Evolutionary conservation across 257 asterid genomes (phyloP).

Genomic region (Salvia splendens): DNA sequence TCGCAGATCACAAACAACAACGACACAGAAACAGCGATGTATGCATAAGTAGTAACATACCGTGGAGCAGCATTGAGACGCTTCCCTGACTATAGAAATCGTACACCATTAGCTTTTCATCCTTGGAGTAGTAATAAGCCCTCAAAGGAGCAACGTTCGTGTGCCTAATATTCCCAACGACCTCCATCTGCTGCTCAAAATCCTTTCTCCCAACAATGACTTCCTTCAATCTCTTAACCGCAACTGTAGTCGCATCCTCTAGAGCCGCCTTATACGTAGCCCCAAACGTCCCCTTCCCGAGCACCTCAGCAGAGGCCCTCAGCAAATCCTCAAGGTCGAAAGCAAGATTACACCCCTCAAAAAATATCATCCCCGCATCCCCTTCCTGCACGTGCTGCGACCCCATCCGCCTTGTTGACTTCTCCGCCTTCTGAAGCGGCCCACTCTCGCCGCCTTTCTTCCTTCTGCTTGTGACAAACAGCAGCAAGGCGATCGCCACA

Average conservation of each 20-base stretch:
- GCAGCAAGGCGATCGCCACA: conserved; percentile 43
- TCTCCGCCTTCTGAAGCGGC: conserved; percentile 41
- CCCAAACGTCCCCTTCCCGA: conserved; percentile 77
- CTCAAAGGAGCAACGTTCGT: conserved; percentile 65
- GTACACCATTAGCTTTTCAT: conserved; percentile 74
- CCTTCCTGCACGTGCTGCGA: conserved; percentile 45
- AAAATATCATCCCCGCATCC: conserved; percentile 49
- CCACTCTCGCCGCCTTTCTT: conserved; percentile 34
- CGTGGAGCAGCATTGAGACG: conserved; percentile 63
- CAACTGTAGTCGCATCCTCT: conserved; percentile 66
- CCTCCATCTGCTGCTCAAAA: conserved; percentile 79
- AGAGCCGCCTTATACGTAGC: conserved; percentile 70
- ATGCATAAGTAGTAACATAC: conserved; percentile 38
- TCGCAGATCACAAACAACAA: neutral
- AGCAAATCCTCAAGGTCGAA: conserved; percentile 79
- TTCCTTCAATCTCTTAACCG: conserved; percentile 75
- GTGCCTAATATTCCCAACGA: conserved; percentile 60
- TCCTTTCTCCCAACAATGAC: conserved; percentile 61
- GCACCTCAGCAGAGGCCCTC: conserved; percentile 85
- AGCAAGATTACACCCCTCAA: conserved; percentile 61
- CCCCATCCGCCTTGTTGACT: conserved; percentile 37
- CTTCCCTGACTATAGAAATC: conserved; percentile 68
- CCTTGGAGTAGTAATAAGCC: conserved; percentile 75
- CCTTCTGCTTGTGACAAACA: conserved; percentile 46
- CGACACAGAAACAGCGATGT: neutral